These are phyloP conservation scores for bread wheat (Triticum aestivum) DNA, from an alignment of 176 grass and related monocot species.

Conservation along the genomic window IWGSC_CS_RefSeq_v2.1 NC_057805.1:491047749-491048248, in stretches of 20 bases:
- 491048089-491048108: slow-evolving; percentile 46
- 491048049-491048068: slow-evolving; percentile 40
- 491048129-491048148: slow-evolving; percentile 61
- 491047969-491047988: slow-evolving; percentile 37
- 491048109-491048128: slow-evolving; percentile 51
- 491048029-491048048: slow-evolving; percentile 34
- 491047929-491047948: slow-evolving; percentile 41
- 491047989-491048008: slow-evolving; percentile 53
- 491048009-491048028: slow-evolving; percentile 25
- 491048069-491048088: slow-evolving; percentile 61
- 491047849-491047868: slow-evolving; percentile 39
- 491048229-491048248: background rate
- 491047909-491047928: slow-evolving; percentile 78
- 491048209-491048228: slow-evolving; percentile 72
- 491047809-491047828: slow-evolving; percentile 39
- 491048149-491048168: slow-evolving; percentile 47
- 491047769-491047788: background rate
- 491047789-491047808: background rate
- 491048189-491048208: slow-evolving; percentile 54
- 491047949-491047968: slow-evolving; percentile 65
- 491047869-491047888: slow-evolving; percentile 54
- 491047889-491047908: slow-evolving; percentile 51
- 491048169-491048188: slow-evolving; percentile 62
- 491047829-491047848: slow-evolving; percentile 11
- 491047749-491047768: background rate